Base-by-base conservation (phyloP, 495 filamentous ascomycete genomes). In the Daldinia vernicosa region DNA sequence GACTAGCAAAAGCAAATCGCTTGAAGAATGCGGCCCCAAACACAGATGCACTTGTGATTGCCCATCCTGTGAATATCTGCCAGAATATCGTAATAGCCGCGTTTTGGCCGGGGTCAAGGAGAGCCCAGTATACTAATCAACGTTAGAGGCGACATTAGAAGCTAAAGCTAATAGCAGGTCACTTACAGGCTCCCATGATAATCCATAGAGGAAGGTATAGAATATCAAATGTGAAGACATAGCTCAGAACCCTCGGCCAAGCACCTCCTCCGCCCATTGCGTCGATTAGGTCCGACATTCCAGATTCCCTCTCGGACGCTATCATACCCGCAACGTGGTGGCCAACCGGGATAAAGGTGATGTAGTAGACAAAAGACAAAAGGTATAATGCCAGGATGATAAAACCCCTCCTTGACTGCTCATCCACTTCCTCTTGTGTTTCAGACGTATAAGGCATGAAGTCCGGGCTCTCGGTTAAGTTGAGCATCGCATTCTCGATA, bases 221-320 rank as follows among this genome's bases (percentile, higher is more conserved):
- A 5, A 74, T 56, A 26, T 74, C 64, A 37, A 74, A 67, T 40
- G 60, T 64, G 30, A 74, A 30, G 17, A 74, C 37, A 58, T 74
- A 74, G 35, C 72, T 74, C 12, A 74, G 11, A 28, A 74, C 75
- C 63, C 72, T 88, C 85, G 47, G 89, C 51, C 72, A 61, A n/a
- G 72, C 72, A n/a, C 55, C 60, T 14, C 60, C 67, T 26, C 72
- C 88, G 77, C 90, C 89, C 86, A 92, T 92, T 22, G 89, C 87
- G 75, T 92, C 90, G 47, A 92, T 84, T 33, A 92, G 79, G 52
- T 88, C 86, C 6, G 89, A 88, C 80, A 91, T 88, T 6, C 89
- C 90, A 1, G 83, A 73, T 75, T 92, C 90, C 43, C 90, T 80
- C 79, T 92, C 90, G n/a, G 82, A 81, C 14, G 90, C 88, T 58